A percentile compares a stretch with the other conserved stretches of the same genome.
Evolutionary conservation across 2,329 filamentous ascomycete species (phyloP).

Genomic region (Lomentospora prolificans): DNA sequence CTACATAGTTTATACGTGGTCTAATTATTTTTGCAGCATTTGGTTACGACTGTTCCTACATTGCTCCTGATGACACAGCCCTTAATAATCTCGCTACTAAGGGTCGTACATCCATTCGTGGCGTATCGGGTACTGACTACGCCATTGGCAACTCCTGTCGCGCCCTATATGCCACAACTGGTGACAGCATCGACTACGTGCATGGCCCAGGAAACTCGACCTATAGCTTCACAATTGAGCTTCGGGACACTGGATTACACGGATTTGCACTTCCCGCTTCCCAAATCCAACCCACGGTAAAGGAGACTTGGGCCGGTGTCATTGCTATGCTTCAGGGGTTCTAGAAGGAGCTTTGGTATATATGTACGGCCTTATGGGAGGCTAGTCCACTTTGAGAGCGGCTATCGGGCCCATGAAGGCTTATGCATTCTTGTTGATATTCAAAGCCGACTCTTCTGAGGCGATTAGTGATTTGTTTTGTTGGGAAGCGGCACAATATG

Average conservation of each 20-base stretch:
- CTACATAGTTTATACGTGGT: neutral
- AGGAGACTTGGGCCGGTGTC: conserved; percentile 13
- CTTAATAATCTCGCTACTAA: conserved; percentile 7
- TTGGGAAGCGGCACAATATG: conserved; percentile 39
- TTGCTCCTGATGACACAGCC: conserved; percentile 11
- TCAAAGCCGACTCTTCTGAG: conserved; percentile 33
- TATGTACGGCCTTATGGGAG: conserved; percentile 23
- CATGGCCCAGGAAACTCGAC: conserved; percentile 10
- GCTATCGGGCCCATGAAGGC: conserved; percentile 35
- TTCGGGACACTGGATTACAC: conserved; percentile 11
- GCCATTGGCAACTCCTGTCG: conserved; percentile 15
- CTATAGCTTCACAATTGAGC: conserved; percentile 12
- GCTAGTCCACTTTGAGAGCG: conserved; percentile 26
- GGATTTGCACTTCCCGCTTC: conserved; percentile 12
- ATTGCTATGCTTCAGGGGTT: conserved; percentile 12
- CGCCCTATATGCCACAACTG: conserved; percentile 14
- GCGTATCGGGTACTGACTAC: conserved; percentile 8
- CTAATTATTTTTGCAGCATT: conserved; percentile 5
- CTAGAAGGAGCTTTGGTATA: too few relatives aligned
- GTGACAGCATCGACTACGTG: conserved; percentile 15
- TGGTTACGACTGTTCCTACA: conserved; percentile 12
- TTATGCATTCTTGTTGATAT: conserved; percentile 35
- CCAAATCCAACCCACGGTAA: conserved; percentile 12
- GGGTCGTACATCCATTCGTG: conserved; percentile 7
- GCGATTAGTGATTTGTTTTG: conserved; percentile 34